Percentiles rank a stretch among this genome's conserved stretches.
phyloP scores from a whole-genome alignment of 148 eudicot species.

The Heliosperma pusillum region DNA sequence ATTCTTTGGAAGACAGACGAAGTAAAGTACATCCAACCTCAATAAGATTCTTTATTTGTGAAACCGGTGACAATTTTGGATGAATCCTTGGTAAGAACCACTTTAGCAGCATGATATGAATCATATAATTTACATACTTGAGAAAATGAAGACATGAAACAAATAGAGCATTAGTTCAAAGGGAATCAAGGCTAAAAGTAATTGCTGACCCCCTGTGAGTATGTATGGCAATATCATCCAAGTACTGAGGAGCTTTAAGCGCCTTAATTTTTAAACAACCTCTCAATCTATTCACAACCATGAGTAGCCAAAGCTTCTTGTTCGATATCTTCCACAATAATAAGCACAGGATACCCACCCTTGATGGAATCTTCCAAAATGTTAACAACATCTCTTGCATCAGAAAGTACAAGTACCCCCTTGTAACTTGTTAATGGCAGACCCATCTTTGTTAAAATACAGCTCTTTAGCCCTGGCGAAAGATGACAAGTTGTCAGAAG shows the following conservation, averaged over 20 bases:
- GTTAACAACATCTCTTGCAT: conserved; percentile 79
- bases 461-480: conserved; percentile 73
- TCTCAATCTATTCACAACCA: conserved; percentile 85
- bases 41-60: conserved; percentile 80
- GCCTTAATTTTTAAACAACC: conserved; percentile 88
- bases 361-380: conserved; percentile 85
- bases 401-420: conserved; percentile 30
- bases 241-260: conserved; percentile 87
- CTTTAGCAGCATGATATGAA: conserved; percentile 61
- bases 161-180: not conserved
- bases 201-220: conserved; percentile 77
- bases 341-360: conserved; percentile 76
- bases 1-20: conserved; percentile 78
- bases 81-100: conserved; percentile 76
- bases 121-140: not conserved
- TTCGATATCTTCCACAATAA: conserved; percentile 91
- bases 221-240: conserved; percentile 87
- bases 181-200: not conserved
- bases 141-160: not conserved
- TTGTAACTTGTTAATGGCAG: conserved; percentile 77
- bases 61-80: conserved; percentile 80
- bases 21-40: conserved; percentile 93
- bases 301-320: conserved; percentile 95
- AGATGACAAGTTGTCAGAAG: conserved; percentile 46
- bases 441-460: conserved; percentile 88